Evolutionary conservation across 2,329 filamentous ascomycete species (phyloP), one percentile per base, ranked within the genome.

Genomic region (Rhinocladiella similis): DNA sequence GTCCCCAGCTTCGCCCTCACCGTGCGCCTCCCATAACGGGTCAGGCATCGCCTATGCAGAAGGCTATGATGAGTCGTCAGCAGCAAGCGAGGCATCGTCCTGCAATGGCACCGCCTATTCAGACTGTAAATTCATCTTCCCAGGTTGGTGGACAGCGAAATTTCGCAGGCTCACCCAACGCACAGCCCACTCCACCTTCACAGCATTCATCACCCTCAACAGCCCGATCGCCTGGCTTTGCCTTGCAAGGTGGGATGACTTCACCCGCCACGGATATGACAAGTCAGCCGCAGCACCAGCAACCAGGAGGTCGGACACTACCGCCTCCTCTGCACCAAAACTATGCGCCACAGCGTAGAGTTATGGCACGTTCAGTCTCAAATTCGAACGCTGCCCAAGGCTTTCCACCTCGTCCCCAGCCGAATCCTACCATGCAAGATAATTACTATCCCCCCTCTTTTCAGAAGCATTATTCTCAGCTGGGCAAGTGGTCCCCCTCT

Each of bases 401-500:
- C n/a, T 71, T 72, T 58, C 65, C 73, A 45, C 70, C 75, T 20
- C 67, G 75, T 55, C 62, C 69, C 10, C 54, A 60, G 41, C 45
- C 53, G 10, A 50, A 45, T 19, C 39, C 25, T 41, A 53, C 49
- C 14, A 64, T 75, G 46, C 72, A 80, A 39, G 75, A 78, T 16
- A 73, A 75, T 51, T 96, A 88, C 75, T 97, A 96, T 70, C 86
- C 89, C 48, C 88, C 90, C 56, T 88, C 90, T 16, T 97, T 96
- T 75, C 91, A 95, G 70, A 94, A 89, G 72, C 93, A 97, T 73
- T 92, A 95, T 75, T 90, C 95, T 74, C 91, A 96, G 80, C 85
- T 97, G 73, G 93, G 93, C 89, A 91, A 89, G 91, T 80, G 82
- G 69, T 73, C 82, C 80, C 78, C 68, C 73, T 75, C 76, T 74